Percentiles rank a stretch among this genome's conserved stretches.
Evolutionary conservation across 176 grass and related monocot species (phyloP).

Genomic region (Phoenix roebelenii): DNA sequence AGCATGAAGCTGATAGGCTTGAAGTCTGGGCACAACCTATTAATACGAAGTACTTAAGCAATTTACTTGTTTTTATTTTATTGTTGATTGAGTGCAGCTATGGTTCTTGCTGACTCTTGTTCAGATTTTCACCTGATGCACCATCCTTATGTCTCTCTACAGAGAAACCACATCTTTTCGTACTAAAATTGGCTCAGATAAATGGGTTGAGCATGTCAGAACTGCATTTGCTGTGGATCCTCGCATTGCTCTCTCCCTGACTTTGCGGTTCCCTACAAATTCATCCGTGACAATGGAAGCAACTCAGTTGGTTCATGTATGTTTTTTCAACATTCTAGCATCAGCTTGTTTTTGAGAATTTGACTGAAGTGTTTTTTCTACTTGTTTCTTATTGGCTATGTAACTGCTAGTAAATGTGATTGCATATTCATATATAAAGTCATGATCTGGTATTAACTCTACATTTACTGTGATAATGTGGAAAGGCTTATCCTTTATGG

Average conservation of each 20-base stretch:
- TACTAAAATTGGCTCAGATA: slow-evolving; percentile 76
- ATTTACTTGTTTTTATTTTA: no score
- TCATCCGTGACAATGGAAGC: slow-evolving; percentile 55
- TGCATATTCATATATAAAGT: not conserved
- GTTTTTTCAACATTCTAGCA: not conserved
- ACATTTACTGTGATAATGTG: no score
- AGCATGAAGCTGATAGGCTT: slow-evolving; percentile 91
- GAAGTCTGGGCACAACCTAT: slow-evolving; percentile 96
- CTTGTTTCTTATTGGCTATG: not conserved
- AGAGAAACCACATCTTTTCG: slow-evolving; percentile 66
- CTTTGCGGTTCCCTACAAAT: slow-evolving; percentile 82
- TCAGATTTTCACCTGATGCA: slow-evolving; percentile 5
- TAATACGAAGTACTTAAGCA: slow-evolving; percentile 72
- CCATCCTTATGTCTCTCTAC: slow-evolving; percentile 25
- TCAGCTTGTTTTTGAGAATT: not conserved
- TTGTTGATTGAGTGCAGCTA: no score
- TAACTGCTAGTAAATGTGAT: not conserved
- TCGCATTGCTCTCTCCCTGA: slow-evolving; percentile 59
- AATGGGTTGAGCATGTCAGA: slow-evolving; percentile 90
- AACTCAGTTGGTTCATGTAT: slow-evolving; percentile 92
- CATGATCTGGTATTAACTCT: no score
- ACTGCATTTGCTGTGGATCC: slow-evolving; percentile 96
- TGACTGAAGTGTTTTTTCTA: not conserved
- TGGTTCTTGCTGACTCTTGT: slow-evolving; percentile 3
- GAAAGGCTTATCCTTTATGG: no score